Base-by-base conservation (phyloP, 352 stramenopile genomes). In the Pythium oligandrum region DNA sequence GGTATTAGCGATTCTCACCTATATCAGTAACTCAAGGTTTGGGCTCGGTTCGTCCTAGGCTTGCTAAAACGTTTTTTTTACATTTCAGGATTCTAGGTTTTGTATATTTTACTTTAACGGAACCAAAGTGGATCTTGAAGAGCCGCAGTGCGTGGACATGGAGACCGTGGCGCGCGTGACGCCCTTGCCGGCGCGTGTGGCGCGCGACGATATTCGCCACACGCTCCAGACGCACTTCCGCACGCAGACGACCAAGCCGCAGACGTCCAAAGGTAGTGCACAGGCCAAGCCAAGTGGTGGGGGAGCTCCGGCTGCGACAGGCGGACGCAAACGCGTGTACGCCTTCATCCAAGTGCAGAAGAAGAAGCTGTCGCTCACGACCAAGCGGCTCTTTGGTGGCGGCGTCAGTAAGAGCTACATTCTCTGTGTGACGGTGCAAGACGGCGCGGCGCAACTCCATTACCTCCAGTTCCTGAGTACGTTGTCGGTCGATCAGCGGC, bases 331-430 rank as follows among this genome's bases (percentile, higher is more conserved):
- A 43, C 71, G 68, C 34, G 69, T 87, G 33, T 78, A 72, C 49
- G 73, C 70, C 31, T 86, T 87, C 53, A 56, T 89, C 34, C 69
- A 83, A 39, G 78, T 89, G 44, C 72, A 85, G 44, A 89, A 86
- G 44, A 71, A 78, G 57, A 86, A 85, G 44, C 56, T 64, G 12
- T 73, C 60, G 57, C 68, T 73, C 6, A 66, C 68, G 38, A 68
- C 53, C 60, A 89, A 88, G 55, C 72, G 73, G 35, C 63, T 86
- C 8, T 86, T 88, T 42, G 51, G 60, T 36, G 63, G 44, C 42
- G 66, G 38, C 11, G 31, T 55, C 36, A 65, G 42, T 61, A 89
- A 82, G 55, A 73, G 73, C 50, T 89, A 85, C 52, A 79, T 89
- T 31, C 64, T 89, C 3, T 89, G 78, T 40, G 72, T 89, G 43